phyloP scores from a whole-genome alignment of 2,329 filamentous ascomycete species.

The Calonectria honghensis region DNA sequence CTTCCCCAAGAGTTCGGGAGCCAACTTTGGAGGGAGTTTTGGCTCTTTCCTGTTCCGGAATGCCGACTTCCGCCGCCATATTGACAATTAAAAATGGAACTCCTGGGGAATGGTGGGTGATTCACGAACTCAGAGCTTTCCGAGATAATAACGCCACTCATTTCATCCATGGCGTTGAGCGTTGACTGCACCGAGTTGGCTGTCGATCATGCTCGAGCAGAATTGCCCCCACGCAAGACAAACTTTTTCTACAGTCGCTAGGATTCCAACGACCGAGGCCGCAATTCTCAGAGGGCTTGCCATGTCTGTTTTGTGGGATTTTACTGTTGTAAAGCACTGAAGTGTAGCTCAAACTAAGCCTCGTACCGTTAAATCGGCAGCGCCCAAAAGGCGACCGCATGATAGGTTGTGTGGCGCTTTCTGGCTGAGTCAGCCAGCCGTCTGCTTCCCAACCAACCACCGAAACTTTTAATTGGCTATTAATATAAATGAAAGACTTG shows the following conservation, averaged over 20 bases:
- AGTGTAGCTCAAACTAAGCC: not conserved
- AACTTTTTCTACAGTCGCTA: not conserved
- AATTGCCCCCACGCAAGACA: not conserved
- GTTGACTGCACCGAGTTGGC: not conserved
- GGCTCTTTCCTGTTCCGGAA: not conserved
- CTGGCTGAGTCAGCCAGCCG: not conserved
- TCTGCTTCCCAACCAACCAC: no score
- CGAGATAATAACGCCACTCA: not conserved
- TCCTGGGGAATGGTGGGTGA: not conserved
- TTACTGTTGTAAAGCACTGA: not conserved
- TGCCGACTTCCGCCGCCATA: not conserved
- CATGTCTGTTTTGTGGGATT: not conserved
- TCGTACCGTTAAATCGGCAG: not conserved
- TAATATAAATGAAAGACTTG: no score
- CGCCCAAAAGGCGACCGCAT: no score
- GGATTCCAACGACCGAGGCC: not conserved
- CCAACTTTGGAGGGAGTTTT: no score
- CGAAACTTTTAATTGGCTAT: no score
- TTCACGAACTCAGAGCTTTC: not conserved
- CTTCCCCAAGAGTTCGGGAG: not conserved
- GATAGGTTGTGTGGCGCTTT: not conserved
- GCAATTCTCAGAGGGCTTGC: not conserved
- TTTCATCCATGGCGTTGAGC: not conserved
- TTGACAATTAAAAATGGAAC: conserved; percentile 1
- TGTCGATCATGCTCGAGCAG: not conserved